Evolutionary conservation across 495 filamentous ascomycete genomes (phyloP).

Genomic region (Cryomyces minteri): DNA sequence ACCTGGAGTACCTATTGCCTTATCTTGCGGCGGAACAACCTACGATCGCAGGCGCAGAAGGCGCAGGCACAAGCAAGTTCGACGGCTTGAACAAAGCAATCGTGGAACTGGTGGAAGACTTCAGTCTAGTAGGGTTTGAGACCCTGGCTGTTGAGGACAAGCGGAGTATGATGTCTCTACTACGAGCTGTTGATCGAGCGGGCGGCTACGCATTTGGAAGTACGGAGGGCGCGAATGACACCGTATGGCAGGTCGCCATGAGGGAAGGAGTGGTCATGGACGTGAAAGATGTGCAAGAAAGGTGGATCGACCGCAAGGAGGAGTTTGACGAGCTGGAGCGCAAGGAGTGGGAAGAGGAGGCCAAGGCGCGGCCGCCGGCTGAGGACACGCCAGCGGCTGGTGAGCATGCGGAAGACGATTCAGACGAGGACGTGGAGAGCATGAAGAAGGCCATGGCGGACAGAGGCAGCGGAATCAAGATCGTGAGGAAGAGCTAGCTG

Average conservation of each 20-base stretch:
- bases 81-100: slow-evolving; percentile 69
- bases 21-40: slow-evolving; percentile 38
- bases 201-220: slow-evolving; percentile 73
- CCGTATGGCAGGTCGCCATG: slow-evolving; percentile 83
- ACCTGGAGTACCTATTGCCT: slow-evolving; percentile 68
- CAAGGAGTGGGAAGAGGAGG: slow-evolving; percentile 48
- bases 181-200: slow-evolving; percentile 75
- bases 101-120: slow-evolving; percentile 69
- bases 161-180: slow-evolving; percentile 79
- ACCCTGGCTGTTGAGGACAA: slow-evolving; percentile 93
- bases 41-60: not conserved
- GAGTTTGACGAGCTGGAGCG: slow-evolving; percentile 69
- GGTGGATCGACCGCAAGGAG: slow-evolving; percentile 83
- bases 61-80: slow-evolving; percentile 36
- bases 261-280: slow-evolving; percentile 69
- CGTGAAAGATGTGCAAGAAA: slow-evolving; percentile 74
- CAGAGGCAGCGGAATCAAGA: slow-evolving; percentile 10
- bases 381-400: slow-evolving; percentile 13
- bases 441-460: not conserved
- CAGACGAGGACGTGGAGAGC: slow-evolving; percentile 5
- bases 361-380: slow-evolving; percentile 21
- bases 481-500: slow-evolving; percentile 13
- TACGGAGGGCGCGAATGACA: slow-evolving; percentile 83
- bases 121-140: slow-evolving; percentile 77
- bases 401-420: slow-evolving; percentile 13